Base-by-base conservation (phyloP, 805 yeast species). In the Myxozyma sirexii region DNA sequence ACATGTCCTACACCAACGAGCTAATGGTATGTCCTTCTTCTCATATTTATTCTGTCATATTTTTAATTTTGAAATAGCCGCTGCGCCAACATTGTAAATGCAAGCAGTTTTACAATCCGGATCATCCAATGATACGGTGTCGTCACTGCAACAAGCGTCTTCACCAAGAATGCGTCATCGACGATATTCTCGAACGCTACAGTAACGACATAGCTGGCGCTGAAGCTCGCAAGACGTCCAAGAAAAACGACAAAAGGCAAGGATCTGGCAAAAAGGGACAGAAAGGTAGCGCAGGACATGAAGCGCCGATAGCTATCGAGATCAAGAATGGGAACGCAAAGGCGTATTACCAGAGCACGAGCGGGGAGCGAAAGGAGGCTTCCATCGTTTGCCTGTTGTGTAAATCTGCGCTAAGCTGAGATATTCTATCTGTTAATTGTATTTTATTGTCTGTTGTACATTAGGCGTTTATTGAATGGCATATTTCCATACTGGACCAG, bases 81-180 rank as follows among this genome's bases (percentile, higher is more conserved):
- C 35, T 61, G 1, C 59, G 59, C 2, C 53, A 29, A 26, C 64
- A 59, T 31, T 61, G 65, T 50, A 33, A 27, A 35, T 61, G 65
- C 39, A 33, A 45, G 24, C 37, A 38, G 26, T 61, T 31, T 48
- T 54, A 41, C 23, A 61, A 61, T 37, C 65, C 65, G 10, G 65
- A 61, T 31, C 17, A 27, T n/a, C 26, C 57, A 17, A 54, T 61
- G 63, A 33, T 61, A 8, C 37, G 59, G 54, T 61, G 65, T 41
- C 31, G 39, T n/a, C n/a, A 27, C 24, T 61, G 65, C 49, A 31
- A 38, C 24, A 59, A 8, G 19, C 56, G 65, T 49, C 50, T 61
- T 23, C 65, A 61, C 41, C 59, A 54, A 24, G 43, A 26, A n/a
- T 61, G 65, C 41, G 39, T 61, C 8, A 35, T 44, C 23, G 58